Evolutionary conservation across 2,329 filamentous ascomycete species (phyloP), one percentile per base, ranked within the genome.

Genomic region (Penicillium paneum): DNA sequence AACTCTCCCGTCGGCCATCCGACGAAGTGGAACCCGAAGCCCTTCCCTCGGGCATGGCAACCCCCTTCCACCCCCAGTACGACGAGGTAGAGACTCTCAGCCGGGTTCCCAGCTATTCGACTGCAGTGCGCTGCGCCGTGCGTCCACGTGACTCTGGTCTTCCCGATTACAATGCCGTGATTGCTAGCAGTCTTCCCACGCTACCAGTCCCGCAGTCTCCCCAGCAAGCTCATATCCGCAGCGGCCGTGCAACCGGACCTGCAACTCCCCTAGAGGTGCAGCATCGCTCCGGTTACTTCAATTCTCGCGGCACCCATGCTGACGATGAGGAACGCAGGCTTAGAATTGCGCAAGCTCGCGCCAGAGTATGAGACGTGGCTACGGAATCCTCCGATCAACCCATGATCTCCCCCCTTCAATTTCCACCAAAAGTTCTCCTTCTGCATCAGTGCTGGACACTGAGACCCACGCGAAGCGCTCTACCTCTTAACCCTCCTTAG

Each of bases 31-130:
- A 61, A 63, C 75, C 54, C 74, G 70, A 59, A 71, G 76, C 46
- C 74, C 79, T 62, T 69, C 74, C 58, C 68, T 79, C 65, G 59
- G 74, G 76, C 26, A 68, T 73, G 64, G 71, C 70, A 6, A 78
- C 74, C 1, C 75, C 74, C 8, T 68, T 68, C 57, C 69, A 71
- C 43, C 70, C 70, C 12, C 74, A 76, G 56, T 78, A 79, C 44
- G 75, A 79, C 17, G 84, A 88, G 58, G 74, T 90, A 61, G 81
- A 82, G 44, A 82, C 85, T 59, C 75, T 91, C 39, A 88, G 80
- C 68, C 88, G 88, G 60, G 88, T 92, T 2, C 89, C 89, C 1
- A 91, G 88, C 53, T 92, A 92, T 69, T 81, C 82, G 15, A 91
- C 89, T 1, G 89, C 89, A 0, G 83, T 91, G 26, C 83, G 83